Conservation (phyloP, 805 yeast genomes). For the Yamadazyma laniorum region DNA sequence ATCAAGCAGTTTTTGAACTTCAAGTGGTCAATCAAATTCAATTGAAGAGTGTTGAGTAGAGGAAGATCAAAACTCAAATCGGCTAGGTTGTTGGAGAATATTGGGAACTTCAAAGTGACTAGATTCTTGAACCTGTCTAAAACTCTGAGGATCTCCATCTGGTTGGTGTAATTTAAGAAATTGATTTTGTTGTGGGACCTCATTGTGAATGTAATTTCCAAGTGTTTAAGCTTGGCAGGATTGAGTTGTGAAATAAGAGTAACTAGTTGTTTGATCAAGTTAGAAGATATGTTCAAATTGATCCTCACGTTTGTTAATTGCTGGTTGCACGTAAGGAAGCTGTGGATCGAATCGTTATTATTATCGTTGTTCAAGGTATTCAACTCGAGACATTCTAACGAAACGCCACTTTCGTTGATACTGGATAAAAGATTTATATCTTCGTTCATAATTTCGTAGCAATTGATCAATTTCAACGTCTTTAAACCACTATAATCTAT, state of each 20-base stretch:
- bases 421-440: not conserved
- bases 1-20: slow-evolving; percentile 12
- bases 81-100: slow-evolving; percentile 7
- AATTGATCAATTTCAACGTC: slow-evolving; percentile 11
- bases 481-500: slow-evolving; percentile 5
- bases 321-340: slow-evolving; percentile 2
- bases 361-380: slow-evolving; percentile 9
- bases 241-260: slow-evolving; percentile 3
- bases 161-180: slow-evolving; percentile 5
- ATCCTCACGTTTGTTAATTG: slow-evolving; percentile 5
- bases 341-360: slow-evolving; percentile 6
- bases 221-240: not conserved
- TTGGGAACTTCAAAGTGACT: slow-evolving; percentile 10
- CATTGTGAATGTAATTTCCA: slow-evolving; percentile 10
- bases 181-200: slow-evolving; percentile 9
- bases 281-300: slow-evolving; percentile 9
- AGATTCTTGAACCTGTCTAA: slow-evolving; percentile 8
- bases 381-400: slow-evolving; percentile 8
- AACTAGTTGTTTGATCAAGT: slow-evolving; percentile 6
- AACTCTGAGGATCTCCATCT: slow-evolving; percentile 1
- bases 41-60: slow-evolving; percentile 6
- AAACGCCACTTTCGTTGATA: not conserved
- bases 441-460: slow-evolving; percentile 8
- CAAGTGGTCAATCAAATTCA: slow-evolving; percentile 12
- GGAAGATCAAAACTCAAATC: slow-evolving; percentile 6